Percentiles rank a stretch among this genome's conserved stretches.
These are phyloP conservation scores for Corchorus capsularis DNA, from an alignment of 345 rosid genomes.

Conservation along the genomic window DNA sequence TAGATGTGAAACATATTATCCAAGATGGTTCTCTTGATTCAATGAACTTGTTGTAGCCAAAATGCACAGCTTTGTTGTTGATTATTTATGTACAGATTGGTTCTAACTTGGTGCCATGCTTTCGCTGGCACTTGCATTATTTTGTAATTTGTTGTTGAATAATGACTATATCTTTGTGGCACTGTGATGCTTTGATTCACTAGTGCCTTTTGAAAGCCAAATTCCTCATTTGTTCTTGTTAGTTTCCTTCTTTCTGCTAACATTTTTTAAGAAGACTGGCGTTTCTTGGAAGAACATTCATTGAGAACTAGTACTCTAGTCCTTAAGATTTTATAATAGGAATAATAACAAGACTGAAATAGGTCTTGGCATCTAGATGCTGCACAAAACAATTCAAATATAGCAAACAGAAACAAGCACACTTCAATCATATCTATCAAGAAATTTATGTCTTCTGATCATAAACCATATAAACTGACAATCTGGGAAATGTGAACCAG, in stretches of 20 bases:
- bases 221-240: not conserved
- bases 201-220: not conserved
- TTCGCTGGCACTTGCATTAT: not conserved
- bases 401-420: slow-evolving; percentile 32
- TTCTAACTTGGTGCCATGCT: not conserved
- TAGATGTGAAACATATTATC: slow-evolving; percentile 66
- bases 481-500: slow-evolving; percentile 24
- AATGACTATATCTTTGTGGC: not conserved
- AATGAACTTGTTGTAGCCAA: slow-evolving; percentile 25
- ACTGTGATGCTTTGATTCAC: not conserved
- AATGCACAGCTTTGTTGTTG: slow-evolving; percentile 2
- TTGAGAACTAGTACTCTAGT: not conserved
- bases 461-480: slow-evolving; percentile 26
- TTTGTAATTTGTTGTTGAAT: not conserved
- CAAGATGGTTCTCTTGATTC: slow-evolving; percentile 56
- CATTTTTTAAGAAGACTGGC: not conserved
- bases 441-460: slow-evolving; percentile 19
- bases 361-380: slow-evolving; percentile 22
- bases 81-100: not conserved
- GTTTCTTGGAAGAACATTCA: not conserved
- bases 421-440: slow-evolving; percentile 22
- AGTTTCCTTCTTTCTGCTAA: not conserved
- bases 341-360: not conserved
- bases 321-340: not conserved
- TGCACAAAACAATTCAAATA: slow-evolving; percentile 18